Percentiles rank a stretch among this genome's conserved stretches.
These are phyloP conservation scores for Ustilago shanxiensis DNA, from an alignment of 1,284 basidiomycete species.

Conservation along the genomic window DNA sequence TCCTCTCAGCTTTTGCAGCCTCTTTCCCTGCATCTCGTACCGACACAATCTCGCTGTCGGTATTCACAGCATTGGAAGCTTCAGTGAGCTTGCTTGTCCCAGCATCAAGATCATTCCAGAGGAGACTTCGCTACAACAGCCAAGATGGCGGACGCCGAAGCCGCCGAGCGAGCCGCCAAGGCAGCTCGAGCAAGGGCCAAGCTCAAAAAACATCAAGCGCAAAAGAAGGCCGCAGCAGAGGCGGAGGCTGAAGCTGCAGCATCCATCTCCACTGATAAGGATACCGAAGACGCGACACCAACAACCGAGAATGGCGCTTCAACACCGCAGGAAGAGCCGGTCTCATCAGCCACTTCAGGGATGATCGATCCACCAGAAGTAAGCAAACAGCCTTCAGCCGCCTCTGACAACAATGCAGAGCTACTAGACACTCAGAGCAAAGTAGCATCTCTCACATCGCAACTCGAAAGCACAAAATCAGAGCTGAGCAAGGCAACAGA, in stretches of 20 bases:
- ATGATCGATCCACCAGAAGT: neutral
- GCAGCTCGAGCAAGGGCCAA: slow-evolving; percentile 54
- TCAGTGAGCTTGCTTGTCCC: neutral
- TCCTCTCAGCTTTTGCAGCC: too few species aligned
- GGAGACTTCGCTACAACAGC: neutral
- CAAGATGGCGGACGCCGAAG: slow-evolving; percentile 55
- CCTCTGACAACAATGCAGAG: slow-evolving; percentile 12
- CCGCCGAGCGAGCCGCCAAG: slow-evolving; percentile 55
- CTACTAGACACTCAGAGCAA: slow-evolving; percentile 20
- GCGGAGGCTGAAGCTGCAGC: slow-evolving; percentile 26
- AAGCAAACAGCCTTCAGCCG: neutral
- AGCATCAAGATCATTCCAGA: neutral
- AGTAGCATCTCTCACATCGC: slow-evolving; percentile 14
- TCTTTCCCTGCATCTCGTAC: neutral
- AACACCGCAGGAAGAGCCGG: slow-evolving; percentile 14
- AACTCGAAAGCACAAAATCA: slow-evolving; percentile 27
- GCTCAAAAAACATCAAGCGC: slow-evolving; percentile 59
- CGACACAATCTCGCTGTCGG: neutral
- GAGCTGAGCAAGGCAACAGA: slow-evolving; percentile 28
- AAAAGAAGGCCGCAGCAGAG: slow-evolving; percentile 54
- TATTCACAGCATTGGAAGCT: neutral
- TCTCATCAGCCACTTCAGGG: neutral
- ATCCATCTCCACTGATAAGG: slow-evolving; percentile 16
- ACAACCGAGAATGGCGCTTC: slow-evolving; percentile 28
- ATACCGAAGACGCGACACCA: slow-evolving; percentile 8